Conservation (phyloP, 129 eudicot species). For the Centrapalus pauciflorus region DNA sequence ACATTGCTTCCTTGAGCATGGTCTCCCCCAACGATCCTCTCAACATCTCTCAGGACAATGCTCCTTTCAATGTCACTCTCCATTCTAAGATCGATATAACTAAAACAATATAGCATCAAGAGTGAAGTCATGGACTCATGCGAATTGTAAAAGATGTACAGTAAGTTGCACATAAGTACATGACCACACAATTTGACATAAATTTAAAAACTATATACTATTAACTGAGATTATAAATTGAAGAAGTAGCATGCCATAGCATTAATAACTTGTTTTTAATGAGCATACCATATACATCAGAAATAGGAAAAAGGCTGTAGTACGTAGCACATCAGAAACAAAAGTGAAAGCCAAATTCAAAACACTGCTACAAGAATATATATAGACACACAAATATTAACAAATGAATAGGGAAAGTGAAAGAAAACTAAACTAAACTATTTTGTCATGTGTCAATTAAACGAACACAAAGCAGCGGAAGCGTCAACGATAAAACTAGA, state of each 20-base stretch:
- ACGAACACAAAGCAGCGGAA: not conserved
- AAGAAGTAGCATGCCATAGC: not conserved
- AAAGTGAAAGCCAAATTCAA: not conserved
- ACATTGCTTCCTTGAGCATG: slow-evolving; percentile 23
- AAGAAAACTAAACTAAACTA: not conserved
- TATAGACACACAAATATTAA: not conserved
- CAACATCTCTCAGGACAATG: slow-evolving; percentile 17
- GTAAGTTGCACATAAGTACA: not conserved
- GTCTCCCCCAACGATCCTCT: slow-evolving; percentile 7
- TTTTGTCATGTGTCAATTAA: not conserved
- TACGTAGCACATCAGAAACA: not conserved
- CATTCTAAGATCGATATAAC: not conserved
- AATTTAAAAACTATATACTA: not conserved
- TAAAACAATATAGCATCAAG: not conserved
- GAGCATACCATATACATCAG: not conserved
- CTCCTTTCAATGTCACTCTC: slow-evolving; percentile 25
- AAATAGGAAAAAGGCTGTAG: not conserved
- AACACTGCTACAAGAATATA: not conserved
- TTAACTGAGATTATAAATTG: not conserved
- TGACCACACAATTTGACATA: not conserved
- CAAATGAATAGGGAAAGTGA: not conserved
- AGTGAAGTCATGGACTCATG: too few relatives aligned
- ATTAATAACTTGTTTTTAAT: not conserved
- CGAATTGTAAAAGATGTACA: too few relatives aligned
- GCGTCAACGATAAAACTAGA: not conserved